Percentiles rank a stretch among this genome's conserved stretches.
Conservation (phyloP, 495 filamentous ascomycete genomes). For the Lineolata rhizophorae region DNA sequence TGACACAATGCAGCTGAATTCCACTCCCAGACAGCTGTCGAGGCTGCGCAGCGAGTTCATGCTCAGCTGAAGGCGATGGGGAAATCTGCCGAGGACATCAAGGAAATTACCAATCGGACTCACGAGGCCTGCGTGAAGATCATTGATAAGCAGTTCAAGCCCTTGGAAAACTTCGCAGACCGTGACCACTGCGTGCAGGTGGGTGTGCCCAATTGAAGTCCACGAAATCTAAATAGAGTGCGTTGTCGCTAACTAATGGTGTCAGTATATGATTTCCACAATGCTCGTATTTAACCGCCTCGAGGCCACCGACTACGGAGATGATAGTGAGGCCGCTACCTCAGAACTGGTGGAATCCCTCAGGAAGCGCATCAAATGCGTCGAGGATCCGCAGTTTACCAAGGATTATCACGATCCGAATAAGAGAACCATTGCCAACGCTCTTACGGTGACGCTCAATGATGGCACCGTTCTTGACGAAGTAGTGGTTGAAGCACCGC, state of each 20-base stretch:
- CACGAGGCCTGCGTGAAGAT: conserved; percentile 97
- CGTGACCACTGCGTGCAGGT: conserved; percentile 95
- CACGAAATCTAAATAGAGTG: neutral
- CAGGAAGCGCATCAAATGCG: conserved; percentile 75
- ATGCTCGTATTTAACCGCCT: conserved; percentile 90
- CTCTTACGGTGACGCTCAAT: conserved; percentile 75
- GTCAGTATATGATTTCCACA: conserved; percentile 78
- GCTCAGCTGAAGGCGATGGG: conserved; percentile 58
- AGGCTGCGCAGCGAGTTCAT: conserved; percentile 76
- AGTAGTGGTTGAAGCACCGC: conserved; percentile 80
- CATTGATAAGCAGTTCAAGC: conserved; percentile 99
- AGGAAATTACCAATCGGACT: conserved; percentile 76
- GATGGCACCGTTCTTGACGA: conserved; percentile 89
- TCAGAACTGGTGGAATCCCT: conserved; percentile 75
- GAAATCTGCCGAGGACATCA: conserved; percentile 88
- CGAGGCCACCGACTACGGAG: conserved; percentile 75
- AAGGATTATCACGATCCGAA: conserved; percentile 79
- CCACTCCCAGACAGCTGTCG: conserved; percentile 96
- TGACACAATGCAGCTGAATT: conserved; percentile 49
- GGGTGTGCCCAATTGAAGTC: conserved; percentile 4
- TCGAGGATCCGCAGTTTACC: conserved; percentile 90
- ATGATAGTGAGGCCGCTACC: conserved; percentile 75
- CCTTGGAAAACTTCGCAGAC: conserved; percentile 98
- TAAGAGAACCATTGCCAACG: conserved; percentile 91
- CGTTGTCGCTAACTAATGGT: conserved; percentile 4